Percentiles rank a stretch among this genome's conserved stretches.
phyloP scores from a whole-genome alignment of 805 yeast genomes.

The Tetrapisispora fleetii region DNA sequence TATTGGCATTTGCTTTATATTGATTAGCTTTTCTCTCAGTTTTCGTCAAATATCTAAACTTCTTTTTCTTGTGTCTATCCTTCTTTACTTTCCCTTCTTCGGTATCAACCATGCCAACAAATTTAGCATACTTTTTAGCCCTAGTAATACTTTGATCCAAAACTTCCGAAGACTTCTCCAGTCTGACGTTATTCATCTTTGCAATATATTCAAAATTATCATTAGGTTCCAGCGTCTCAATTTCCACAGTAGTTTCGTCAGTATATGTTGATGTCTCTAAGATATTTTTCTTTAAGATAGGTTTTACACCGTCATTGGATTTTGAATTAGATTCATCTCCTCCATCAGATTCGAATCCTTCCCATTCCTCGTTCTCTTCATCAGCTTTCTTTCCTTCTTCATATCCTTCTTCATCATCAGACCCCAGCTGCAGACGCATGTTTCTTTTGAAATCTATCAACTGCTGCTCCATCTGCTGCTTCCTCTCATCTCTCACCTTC shows the following conservation, averaged over 20 bases:
- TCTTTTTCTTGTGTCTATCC: constrained; percentile 44
- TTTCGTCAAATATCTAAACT: constrained; percentile 81
- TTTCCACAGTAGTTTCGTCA: constrained; percentile 36
- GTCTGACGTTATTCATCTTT: constrained; percentile 59
- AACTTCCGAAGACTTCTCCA: constrained; percentile 56
- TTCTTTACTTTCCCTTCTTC: constrained; percentile 19
- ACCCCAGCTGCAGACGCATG: constrained; percentile 13
- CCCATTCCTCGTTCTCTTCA: constrained; percentile 30
- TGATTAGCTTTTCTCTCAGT: constrained; percentile 58
- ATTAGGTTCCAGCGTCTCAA: constrained; percentile 40
- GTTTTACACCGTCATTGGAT: constrained; percentile 16
- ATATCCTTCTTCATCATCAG: constrained; percentile 18
- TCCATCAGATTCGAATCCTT: constrained; percentile 30
- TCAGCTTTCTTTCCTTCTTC: constrained; percentile 9
- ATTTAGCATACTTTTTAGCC: constrained; percentile 75
- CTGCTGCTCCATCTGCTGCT: constrained; percentile 54
- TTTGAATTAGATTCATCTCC: constrained; percentile 16
- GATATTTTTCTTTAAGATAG: constrained; percentile 24
- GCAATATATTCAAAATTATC: constrained; percentile 52
- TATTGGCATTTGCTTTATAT: constrained; percentile 35
- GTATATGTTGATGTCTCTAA: constrained; percentile 18
- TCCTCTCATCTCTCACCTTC: constrained; percentile 50
- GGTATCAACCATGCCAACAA: constrained; percentile 43
- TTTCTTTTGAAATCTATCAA: constrained; percentile 27
- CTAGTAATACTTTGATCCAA: constrained; percentile 63